Base-by-base conservation (phyloP, 352 stramenopile genomes). In the Phytopythium aichiense region DNA sequence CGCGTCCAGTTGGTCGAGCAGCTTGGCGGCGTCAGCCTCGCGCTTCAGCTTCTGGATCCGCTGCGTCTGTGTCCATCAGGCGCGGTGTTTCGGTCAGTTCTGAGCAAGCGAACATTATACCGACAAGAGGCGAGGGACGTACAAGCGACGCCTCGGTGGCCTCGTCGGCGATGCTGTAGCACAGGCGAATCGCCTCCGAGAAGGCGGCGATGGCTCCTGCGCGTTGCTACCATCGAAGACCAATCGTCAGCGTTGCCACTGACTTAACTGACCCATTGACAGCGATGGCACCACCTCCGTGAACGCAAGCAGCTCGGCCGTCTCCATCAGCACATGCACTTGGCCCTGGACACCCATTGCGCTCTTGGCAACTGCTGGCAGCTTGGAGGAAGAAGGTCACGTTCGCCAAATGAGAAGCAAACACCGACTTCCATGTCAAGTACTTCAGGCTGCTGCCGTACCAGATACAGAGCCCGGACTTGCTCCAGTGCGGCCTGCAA, bases 251-350 rank as follows among this genome's bases (percentile, higher is more conserved):
- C 6, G 12, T n/a, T 11, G 46, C 1, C 7, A 28, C 5, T 43
- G 38, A 16, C 38, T 43, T 18, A 13, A 25, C 15, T 13, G 18
- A 15, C 0, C 40, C 16, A 46, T 22, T 23, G 16, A 16, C 18
- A 16, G 2, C 23, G 23, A 25, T 1, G n/a, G 16, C 33, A 48
- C 7, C 63, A 89, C 80, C 45, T 67, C 57, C 20, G 46, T 63
- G 58, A 71, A 64, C 0, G 55, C 45, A 20, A 76, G 51, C 20
- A 85, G 43, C 51, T 88, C 76, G 25, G 67, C 77, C 25, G 71
- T 70, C 61, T 88, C 74, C 40, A 84, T 37, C 18, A 88, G 65
- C 55, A 85, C 72, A 2, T 73, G 68, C 18, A 77, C 66, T 72
- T 84, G 66, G 28, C 80, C 80, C 16, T 76, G 68, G 1, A 71